Evolutionary conservation across 495 filamentous ascomycete species (phyloP).

Genomic region (Aspergillus taichungensis): DNA sequence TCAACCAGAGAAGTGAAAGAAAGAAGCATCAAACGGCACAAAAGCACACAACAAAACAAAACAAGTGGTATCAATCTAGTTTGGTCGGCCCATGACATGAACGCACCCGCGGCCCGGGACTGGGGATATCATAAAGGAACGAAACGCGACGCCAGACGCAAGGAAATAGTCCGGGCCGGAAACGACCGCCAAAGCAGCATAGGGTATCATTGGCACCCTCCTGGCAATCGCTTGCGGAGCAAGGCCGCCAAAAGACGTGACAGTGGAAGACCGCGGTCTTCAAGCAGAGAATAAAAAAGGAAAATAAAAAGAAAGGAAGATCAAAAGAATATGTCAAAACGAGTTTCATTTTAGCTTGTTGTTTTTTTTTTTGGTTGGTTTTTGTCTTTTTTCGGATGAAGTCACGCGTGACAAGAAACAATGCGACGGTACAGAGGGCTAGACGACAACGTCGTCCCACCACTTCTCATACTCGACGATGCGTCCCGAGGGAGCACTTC

Average conservation of each 20-base stretch:
- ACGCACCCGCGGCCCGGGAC: conserved; percentile 27
- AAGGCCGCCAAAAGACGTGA: conserved; percentile 18
- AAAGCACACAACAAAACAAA: conserved; percentile 20
- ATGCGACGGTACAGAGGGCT: too few species aligned
- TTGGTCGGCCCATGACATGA: conserved; percentile 31
- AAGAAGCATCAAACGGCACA: conserved; percentile 16
- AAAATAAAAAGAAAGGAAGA: too few species aligned
- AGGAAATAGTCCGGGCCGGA: conserved; percentile 11
- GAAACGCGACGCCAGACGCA: conserved; percentile 17
- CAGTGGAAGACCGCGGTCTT: conserved; percentile 18
- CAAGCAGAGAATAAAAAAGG: too few species aligned
- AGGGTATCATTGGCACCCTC: conserved; percentile 21
- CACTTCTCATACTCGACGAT: conserved; percentile 36
- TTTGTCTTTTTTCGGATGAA: background rate
- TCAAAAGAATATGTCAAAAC: too few species aligned
- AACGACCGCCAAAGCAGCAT: conserved; percentile 19
- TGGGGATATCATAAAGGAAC: conserved; percentile 34
- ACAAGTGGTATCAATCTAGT: conserved; percentile 48
- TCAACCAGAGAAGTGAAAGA: conserved; percentile 21
- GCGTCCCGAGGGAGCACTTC: conserved; percentile 23
- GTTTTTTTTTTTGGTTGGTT: conserved; percentile 5
- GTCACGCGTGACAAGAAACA: too few species aligned
- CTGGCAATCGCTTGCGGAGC: conserved; percentile 2
- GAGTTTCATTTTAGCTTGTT: too few species aligned
- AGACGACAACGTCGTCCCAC: conserved; percentile 23